A percentile compares a stretch with the other conserved stretches of the same genome.
Evolutionary conservation across 805 yeast species (phyloP).

Genomic region (Kregervanrija delftensis): DNA sequence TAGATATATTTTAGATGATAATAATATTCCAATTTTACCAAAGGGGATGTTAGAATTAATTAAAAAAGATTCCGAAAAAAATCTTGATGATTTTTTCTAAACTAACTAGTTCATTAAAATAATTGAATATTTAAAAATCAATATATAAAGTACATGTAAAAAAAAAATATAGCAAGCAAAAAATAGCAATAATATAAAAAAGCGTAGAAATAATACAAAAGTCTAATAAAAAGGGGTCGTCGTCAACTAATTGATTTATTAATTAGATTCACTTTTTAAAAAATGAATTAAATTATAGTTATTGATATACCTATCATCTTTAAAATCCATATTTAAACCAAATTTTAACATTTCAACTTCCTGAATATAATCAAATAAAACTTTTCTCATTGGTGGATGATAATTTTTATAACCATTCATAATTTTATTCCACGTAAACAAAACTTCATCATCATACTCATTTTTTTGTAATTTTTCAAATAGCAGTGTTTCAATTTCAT

Average conservation of each 20-base stretch:
- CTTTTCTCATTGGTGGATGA: conserved; percentile 24
- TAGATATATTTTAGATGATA: conserved; percentile 65
- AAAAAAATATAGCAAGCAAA: no score
- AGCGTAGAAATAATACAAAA: neutral
- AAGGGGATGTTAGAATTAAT: conserved; percentile 86
- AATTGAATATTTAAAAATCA: no score
- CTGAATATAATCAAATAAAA: conserved; percentile 17
- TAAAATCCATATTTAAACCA: conserved; percentile 7
- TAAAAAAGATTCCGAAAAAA: conserved; percentile 77
- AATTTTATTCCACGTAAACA: conserved; percentile 2
- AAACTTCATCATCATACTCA: conserved; percentile 5
- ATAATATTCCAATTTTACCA: conserved; percentile 77
- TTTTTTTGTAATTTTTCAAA: conserved; percentile 8
- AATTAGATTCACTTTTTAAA: no score
- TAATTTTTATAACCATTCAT: conserved; percentile 9
- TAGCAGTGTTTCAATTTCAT: conserved; percentile 27
- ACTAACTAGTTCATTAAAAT: no score
- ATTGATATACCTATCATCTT: neutral
- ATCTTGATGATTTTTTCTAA: conserved; percentile 59
- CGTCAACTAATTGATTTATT: no score
- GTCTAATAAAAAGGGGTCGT: no score
- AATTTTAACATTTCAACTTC: conserved; percentile 13
- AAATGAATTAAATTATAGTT: neutral
- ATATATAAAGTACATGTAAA: no score
- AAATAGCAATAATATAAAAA: no score